Evolutionary conservation across 1,284 basidiomycete genomes (phyloP), one percentile per base, ranked within the genome.

Genomic region (Leccinum pachyderme): DNA sequence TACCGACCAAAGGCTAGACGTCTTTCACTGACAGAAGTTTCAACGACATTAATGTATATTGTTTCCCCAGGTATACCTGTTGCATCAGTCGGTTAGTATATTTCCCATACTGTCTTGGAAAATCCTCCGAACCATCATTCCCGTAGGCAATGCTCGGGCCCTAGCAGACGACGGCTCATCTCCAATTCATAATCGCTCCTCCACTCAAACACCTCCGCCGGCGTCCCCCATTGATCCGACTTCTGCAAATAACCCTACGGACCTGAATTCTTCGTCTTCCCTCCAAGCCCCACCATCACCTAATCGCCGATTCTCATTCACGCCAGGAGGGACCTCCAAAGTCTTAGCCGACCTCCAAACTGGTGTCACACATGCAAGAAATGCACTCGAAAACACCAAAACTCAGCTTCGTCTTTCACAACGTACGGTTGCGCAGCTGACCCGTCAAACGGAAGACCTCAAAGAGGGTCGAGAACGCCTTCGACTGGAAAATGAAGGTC

Each of bases 371-470:
- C 87, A 88, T 60, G 88, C 90, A 41, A 80, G 83, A 54, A 87
- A 84, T 59, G 89, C 89, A 37, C 76, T 94, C 57, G 91, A 93
- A 66, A 90, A 92, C 65, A 91, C 91, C 5, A 91, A 89, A 66
- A 73, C 82, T 15, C 90, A 92, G 65, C 76, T 94, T 41, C 73
- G 89, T 54, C 68, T 89, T 28, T 86, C 87, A n/a, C 89, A 92
- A 66, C 75, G 89, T 55, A 86, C 83, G 50, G 86, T 91, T 9
- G 87, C 90, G 43, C 86, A 88, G 68, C 73, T 92, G 44, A 93
- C 91, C 35, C 76, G 91, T 45, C 86, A 89, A 70, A 86, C 84
- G 44, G 93, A 95, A 67, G 93, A 95, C 70, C 72, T 93, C 69
- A 93, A 92, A 63, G 91, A 93, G 64, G 86, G 84, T 1, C 80